phyloP scores from a whole-genome alignment of 2,329 filamentous ascomycete species.

The Pyrenochaeta sp. region DNA sequence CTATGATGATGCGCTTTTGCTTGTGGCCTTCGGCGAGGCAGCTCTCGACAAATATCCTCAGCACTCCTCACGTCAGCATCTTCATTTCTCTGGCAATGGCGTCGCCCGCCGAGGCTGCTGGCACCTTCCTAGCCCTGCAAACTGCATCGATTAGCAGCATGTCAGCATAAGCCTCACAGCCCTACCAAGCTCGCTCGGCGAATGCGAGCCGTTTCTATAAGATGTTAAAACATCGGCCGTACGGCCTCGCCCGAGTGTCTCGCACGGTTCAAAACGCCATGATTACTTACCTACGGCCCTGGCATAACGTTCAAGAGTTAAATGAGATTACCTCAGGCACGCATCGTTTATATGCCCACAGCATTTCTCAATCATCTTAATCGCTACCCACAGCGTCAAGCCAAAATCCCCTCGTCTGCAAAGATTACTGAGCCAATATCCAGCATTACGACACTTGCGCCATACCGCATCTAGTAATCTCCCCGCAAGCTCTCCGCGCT shows the following conservation, averaged over 20 bases:
- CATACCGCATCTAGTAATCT: conserved; percentile 14
- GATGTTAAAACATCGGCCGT: neutral
- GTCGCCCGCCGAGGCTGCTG: neutral
- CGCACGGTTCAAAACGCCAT: neutral
- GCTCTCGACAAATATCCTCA: no score
- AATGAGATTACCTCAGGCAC: neutral
- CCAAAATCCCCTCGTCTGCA: neutral
- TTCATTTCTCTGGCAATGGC: neutral
- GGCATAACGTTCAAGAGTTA: no score
- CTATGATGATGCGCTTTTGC: no score
- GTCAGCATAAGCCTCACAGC: conserved; percentile 28
- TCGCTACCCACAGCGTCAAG: neutral
- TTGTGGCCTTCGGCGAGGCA: no score
- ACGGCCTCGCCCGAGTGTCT: conserved; percentile 6
- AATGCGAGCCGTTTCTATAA: neutral
- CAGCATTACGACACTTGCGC: neutral
- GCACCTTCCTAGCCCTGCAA: neutral
- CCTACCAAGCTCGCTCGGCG: conserved; percentile 4
- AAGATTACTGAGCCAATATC: neutral
- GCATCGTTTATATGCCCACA: neutral
- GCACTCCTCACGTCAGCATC: conserved; percentile 17
- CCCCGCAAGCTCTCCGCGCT: conserved; percentile 13
- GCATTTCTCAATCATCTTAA: neutral
- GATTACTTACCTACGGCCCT: neutral
- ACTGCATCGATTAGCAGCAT: conserved; percentile 1